Evolutionary conservation across 345 rosid genomes (phyloP).

Genomic region (Aquilaria sinensis): DNA sequence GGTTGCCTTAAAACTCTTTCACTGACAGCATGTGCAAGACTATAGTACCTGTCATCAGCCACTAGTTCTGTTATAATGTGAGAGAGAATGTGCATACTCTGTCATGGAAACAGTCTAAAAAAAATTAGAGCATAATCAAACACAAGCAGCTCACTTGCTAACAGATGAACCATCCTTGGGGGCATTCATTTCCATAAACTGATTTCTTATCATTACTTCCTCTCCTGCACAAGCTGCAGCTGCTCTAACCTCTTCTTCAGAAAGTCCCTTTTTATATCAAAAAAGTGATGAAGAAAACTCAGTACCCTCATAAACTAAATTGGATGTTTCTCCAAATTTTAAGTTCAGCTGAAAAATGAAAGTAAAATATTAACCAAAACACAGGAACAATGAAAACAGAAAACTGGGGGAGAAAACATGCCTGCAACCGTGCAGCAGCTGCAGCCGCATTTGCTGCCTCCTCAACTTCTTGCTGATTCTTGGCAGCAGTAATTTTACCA

Average conservation of each 20-base stretch:
- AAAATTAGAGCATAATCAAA: not conserved
- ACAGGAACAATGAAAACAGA: not conserved
- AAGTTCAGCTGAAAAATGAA: not conserved
- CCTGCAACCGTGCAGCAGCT: slow-evolving; percentile 90
- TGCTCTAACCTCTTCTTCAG: slow-evolving; percentile 93
- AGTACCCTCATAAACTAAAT: slow-evolving; percentile 11
- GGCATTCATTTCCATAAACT: slow-evolving; percentile 95
- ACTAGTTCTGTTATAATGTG: slow-evolving; percentile 1
- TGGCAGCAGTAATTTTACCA: slow-evolving; percentile 86
- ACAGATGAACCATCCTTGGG: slow-evolving; percentile 89
- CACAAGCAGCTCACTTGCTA: slow-evolving; percentile 65
- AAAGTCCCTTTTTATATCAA: slow-evolving; percentile 66
- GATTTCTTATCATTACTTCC: slow-evolving; percentile 95
- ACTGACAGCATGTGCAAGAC: slow-evolving; percentile 97
- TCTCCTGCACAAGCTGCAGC: slow-evolving; percentile 97
- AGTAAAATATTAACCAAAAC: slow-evolving; percentile 1
- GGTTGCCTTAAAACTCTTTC: slow-evolving; percentile 92
- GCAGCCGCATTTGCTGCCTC: slow-evolving; percentile 98
- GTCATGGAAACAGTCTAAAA: slow-evolving; percentile 7
- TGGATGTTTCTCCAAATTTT: not conserved
- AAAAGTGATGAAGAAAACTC: slow-evolving; percentile 15
- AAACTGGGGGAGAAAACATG: slow-evolving; percentile 15
- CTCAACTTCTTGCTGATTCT: slow-evolving; percentile 96
- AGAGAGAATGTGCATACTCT: not conserved
- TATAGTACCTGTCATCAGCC: slow-evolving; percentile 63